Conservation (phyloP, 495 filamentous ascomycete genomes). For the Aspergillus wentii region DNA sequence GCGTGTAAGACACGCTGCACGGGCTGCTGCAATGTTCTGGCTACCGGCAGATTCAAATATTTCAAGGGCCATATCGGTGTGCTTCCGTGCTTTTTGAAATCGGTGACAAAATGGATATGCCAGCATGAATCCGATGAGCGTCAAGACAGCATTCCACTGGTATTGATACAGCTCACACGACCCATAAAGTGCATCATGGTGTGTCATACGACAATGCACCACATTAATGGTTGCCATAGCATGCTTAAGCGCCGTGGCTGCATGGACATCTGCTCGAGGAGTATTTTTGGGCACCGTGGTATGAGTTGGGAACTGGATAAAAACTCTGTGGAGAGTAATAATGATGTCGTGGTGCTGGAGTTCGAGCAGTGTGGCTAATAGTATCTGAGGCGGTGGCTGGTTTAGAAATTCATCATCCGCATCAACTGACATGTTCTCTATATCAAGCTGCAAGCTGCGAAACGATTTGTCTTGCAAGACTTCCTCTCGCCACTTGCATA, state of each 20-base stretch:
- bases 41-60: slow-evolving; percentile 12
- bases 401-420: not conserved
- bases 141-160: slow-evolving; percentile 28
- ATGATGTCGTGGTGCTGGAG: slow-evolving; percentile 28
- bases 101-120: slow-evolving; percentile 51
- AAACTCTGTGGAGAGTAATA: slow-evolving; percentile 20
- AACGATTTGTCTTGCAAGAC: not conserved
- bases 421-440: slow-evolving; percentile 1
- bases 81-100: slow-evolving; percentile 12
- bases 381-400: slow-evolving; percentile 6
- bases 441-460: slow-evolving; percentile 3
- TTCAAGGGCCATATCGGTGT: slow-evolving; percentile 10
- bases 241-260: slow-evolving; percentile 20
- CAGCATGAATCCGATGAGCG: slow-evolving; percentile 35
- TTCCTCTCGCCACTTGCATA: slow-evolving; percentile 11
- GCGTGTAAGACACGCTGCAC: no score
- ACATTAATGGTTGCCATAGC: slow-evolving; percentile 16
- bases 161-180: slow-evolving; percentile 25
- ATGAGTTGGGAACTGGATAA: slow-evolving; percentile 25
- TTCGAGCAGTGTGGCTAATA: slow-evolving; percentile 9
- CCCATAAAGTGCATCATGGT: slow-evolving; percentile 19
- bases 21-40: no score
- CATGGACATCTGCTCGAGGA: slow-evolving; percentile 18
- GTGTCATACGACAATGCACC: slow-evolving; percentile 14
- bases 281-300: slow-evolving; percentile 9